Conservation (phyloP, 805 yeast species). For the Wickerhamomyces tratensis region DNA sequence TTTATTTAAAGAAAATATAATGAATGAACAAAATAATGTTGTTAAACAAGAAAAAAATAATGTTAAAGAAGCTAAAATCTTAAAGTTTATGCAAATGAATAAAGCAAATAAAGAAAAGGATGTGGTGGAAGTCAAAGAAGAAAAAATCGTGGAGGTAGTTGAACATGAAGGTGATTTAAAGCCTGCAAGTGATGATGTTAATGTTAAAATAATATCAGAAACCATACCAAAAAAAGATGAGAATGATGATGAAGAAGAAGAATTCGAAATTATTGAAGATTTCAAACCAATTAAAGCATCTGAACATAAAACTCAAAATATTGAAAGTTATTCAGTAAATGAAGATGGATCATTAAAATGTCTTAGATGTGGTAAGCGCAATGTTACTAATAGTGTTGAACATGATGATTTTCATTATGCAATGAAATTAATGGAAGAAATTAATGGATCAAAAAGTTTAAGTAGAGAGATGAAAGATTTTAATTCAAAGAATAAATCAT, state of each 20-base stretch:
- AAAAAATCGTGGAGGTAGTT: too few species aligned
- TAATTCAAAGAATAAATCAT: neutral
- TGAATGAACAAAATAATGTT: too few species aligned
- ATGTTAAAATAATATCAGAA: too few species aligned
- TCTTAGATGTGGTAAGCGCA: conserved; percentile 1
- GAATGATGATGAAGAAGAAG: neutral
- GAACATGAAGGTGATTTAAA: too few species aligned
- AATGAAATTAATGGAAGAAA: conserved; percentile 32
- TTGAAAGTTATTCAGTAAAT: neutral
- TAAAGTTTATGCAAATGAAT: too few species aligned
- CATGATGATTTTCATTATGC: conserved; percentile 51
- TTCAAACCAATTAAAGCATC: too few species aligned
- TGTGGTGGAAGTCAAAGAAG: too few species aligned
- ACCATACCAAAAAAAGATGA: neutral
- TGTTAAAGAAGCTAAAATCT: too few species aligned
- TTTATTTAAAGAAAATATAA: conserved; percentile 2
- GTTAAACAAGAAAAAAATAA: too few species aligned
- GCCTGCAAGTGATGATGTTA: too few species aligned
- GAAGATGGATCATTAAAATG: conserved; percentile 1
- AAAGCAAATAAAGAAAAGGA: too few species aligned
- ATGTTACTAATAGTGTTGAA: conserved; percentile 24
- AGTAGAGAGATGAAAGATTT: conserved; percentile 1
- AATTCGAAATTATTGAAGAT: neutral
- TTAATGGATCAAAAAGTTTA: conserved; percentile 24
- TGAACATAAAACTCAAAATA: too few species aligned